Evolutionary conservation across 768 basidiomycete genomes (phyloP), one percentile per base, ranked within the genome.

Genomic region (Leccinum broughii): DNA sequence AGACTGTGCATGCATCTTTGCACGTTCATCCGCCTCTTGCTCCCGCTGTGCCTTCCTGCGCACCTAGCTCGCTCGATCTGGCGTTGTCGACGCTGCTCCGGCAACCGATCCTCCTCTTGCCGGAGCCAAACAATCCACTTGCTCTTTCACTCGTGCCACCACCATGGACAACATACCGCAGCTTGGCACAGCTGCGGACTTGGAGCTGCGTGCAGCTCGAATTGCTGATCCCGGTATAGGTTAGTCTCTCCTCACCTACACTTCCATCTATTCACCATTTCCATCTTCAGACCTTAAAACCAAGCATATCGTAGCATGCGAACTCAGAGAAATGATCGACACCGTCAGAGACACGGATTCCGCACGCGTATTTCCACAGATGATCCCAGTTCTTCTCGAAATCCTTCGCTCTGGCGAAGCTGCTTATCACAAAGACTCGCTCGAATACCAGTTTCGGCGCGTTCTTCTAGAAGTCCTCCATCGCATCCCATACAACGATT

Each of bases 381-480:
- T 92, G 70, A 85, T 92, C 55, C 88, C 88, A 15, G 83, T 88
- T 26, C 76, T 93, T 28, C 77, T 91, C 30, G 88, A 90, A 64
- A 79, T 92, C 17, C 78, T 94, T 51, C 86, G 85, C 56, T 83
- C 84, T 41, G 86, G 86, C 54, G 85, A 89, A 58, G 81, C 85
- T 9, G 80, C 87, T 3, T 85, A 84, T 57, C 82, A 84, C 59
- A 90, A 85, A 69, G 88, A 89, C 64, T 80, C 81, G 5, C 68
- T 80, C 20, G 90, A 92, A 73, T 89, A 90, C 76, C 85, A 87
- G 65, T 93, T 96, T 68, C 91, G 97, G 50, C 87, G 90, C 64
- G 85, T 88, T 41, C 81, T 97, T 15, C 81, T 98, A 60, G 92
- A 97, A 70, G 92, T 95, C 54, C 77, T 98, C 30, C 90, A 95